Percentiles rank a stretch among this genome's conserved stretches.
phyloP scores from a whole-genome alignment of 1,284 basidiomycete genomes.

The Trametes polyzona region DNA sequence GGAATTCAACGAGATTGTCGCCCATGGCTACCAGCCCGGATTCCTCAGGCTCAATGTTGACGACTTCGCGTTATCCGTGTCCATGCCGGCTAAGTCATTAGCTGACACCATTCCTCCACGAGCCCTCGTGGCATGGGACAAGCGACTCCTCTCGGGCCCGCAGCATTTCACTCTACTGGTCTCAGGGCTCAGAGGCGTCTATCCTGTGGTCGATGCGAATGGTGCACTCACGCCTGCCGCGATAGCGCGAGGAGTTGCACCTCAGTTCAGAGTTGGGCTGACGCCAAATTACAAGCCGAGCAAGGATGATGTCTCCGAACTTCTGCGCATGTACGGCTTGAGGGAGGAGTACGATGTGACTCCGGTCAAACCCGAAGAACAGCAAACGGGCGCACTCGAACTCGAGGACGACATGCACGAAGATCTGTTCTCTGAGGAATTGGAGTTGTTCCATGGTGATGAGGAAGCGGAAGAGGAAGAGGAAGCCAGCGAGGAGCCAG shows the following conservation, averaged over 20 bases:
- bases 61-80: conserved; percentile 56
- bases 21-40: conserved; percentile 56
- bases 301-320: conserved; percentile 47
- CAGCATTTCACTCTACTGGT: conserved; percentile 63
- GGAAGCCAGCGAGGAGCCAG: too few relatives aligned
- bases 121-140: conserved; percentile 66
- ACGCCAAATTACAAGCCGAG: conserved; percentile 58
- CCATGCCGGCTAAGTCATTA: conserved; percentile 53
- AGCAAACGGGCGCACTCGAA: too few relatives aligned
- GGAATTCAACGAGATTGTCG: conserved; percentile 59
- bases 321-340: conserved; percentile 51
- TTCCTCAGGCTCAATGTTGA: conserved; percentile 49
- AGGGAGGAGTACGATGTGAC: conserved; percentile 41
- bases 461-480: not conserved
- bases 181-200: conserved; percentile 53
- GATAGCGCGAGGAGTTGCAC: conserved; percentile 34
- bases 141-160: conserved; percentile 52
- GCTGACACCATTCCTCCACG: conserved; percentile 52
- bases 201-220: conserved; percentile 50
- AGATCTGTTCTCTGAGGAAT: conserved; percentile 2
- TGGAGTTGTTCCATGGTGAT: conserved; percentile 6
- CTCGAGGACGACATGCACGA: conserved; percentile 19
- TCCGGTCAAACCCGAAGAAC: conserved; percentile 35
- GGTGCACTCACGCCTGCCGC: conserved; percentile 41
- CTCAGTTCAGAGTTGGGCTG: conserved; percentile 61